Percentiles rank a stretch among this genome's conserved stretches.
phyloP scores from a whole-genome alignment of 257 asterid species.

The Capsicum rhomboideum region DNA sequence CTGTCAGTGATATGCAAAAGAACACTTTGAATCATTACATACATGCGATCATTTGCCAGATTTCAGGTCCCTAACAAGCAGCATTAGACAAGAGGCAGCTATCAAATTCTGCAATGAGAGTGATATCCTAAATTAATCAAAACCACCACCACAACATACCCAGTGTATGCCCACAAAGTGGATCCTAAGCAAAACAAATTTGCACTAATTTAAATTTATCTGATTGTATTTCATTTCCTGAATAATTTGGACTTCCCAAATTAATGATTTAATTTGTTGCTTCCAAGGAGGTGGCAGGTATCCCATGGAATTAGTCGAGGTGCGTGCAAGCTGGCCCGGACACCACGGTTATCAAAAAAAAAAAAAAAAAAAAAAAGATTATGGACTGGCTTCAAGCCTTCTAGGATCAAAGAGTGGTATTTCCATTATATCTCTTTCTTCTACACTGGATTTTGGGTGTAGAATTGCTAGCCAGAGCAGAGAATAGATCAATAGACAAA shows the following conservation, averaged over 20 bases:
- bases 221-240: not conserved
- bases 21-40: not conserved
- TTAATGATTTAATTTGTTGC: not conserved
- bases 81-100: not conserved
- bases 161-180: too few species aligned
- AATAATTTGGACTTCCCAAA: not conserved
- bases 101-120: not conserved
- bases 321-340: too few species aligned
- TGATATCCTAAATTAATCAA: not conserved
- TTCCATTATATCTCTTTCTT: not conserved
- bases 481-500: not conserved
- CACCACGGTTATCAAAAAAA: too few species aligned
- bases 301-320: too few species aligned
- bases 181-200: not conserved
- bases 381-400: not conserved
- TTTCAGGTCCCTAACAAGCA: not conserved
- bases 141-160: too few species aligned
- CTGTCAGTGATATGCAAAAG: conserved; percentile 10
- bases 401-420: not conserved
- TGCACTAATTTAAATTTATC: not conserved
- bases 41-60: not conserved
- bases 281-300: too few species aligned
- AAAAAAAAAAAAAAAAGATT: not conserved
- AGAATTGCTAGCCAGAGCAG: not conserved
- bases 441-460: not conserved